Base-by-base conservation (phyloP, 2,329 filamentous ascomycete species). In the Aureobasidium sp. region DNA sequence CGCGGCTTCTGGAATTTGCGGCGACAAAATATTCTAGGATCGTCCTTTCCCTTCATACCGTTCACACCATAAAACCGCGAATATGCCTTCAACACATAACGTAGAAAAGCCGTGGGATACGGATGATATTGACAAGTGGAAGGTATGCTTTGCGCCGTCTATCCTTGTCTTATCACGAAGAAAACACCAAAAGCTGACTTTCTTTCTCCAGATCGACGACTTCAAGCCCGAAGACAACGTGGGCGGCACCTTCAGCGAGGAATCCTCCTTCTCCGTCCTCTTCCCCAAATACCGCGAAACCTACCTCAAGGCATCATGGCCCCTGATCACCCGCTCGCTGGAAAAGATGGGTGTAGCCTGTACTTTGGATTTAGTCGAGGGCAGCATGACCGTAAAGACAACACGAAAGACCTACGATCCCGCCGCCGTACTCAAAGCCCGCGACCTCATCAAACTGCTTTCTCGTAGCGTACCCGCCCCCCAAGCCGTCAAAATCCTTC, bases 231-330 rank as follows among this genome's bases (percentile, higher is more conserved):
- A 89, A 67, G 89, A 97, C 77, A 97, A 97, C 76, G 76, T 79
- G 36, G 90, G 84, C 61, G 94, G 94, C 66, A 88, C 89, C 25
- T 96, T 99, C 73, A 83, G 87, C 59, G 93, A 99, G 75, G 94
- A 97, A 78, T 96, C 91, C 1, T 91, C 89, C 5, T 99, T 99
- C 79, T 78, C 78, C 64, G 82, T 79, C 13, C 76, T 97, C 7
- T 97, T 97, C 72, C 94, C 94, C 65, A 96, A 96, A 77, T 99
- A 99, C 76, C 88, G 94, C 70, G 94, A 99, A 81, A 83, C 90
- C 54, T 97, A 97, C 71, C 80, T 99, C 61, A 91, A 90, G 72
- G 90, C 96, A 73, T 88, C 88, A 69, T 99, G 94, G 94, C 91
- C 93, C 3, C 83, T 95, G 49, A 85, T 99, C 63, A 97, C 91